A percentile compares a stretch with the other conserved stretches of the same genome.
Evolutionary conservation across 306 rosid genomes (phyloP).

Genomic region (Sesbania bispinosa): DNA sequence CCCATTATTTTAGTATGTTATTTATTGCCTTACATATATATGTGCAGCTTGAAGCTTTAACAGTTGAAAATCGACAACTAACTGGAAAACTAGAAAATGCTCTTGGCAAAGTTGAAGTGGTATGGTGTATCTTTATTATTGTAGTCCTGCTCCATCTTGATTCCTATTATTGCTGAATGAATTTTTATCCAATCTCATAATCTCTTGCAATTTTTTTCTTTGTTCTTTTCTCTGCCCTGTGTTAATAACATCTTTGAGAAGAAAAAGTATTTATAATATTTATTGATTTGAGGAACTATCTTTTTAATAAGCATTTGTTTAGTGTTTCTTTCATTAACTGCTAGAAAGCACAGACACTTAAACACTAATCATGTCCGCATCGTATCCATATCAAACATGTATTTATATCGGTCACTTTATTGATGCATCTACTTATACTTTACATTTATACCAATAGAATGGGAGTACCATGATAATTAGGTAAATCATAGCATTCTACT

Average conservation of each 20-base stretch:
- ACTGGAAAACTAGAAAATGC: constrained; percentile 48
- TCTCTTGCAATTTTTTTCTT: neutral
- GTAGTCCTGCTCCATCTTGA: neutral
- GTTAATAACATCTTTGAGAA: neutral
- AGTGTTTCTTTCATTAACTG: neutral
- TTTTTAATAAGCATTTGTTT: neutral
- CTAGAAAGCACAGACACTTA: no score
- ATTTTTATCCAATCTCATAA: neutral
- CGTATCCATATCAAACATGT: no score
- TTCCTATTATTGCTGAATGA: neutral
- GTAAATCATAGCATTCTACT: no score
- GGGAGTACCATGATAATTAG: no score
- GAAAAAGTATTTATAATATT: neutral
- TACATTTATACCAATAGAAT: no score
- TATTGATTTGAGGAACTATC: neutral
- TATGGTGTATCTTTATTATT: constrained; percentile 30
- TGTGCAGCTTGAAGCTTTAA: constrained; percentile 59
- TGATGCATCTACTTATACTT: no score
- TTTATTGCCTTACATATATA: neutral
- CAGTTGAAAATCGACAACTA: constrained; percentile 45
- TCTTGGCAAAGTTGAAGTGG: constrained; percentile 61
- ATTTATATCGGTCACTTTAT: no score
- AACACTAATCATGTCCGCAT: no score
- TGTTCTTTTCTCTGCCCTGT: neutral
- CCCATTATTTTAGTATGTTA: neutral